Evolutionary conservation across 768 basidiomycete species (phyloP).

Genomic region (Serendipita sp.): DNA sequence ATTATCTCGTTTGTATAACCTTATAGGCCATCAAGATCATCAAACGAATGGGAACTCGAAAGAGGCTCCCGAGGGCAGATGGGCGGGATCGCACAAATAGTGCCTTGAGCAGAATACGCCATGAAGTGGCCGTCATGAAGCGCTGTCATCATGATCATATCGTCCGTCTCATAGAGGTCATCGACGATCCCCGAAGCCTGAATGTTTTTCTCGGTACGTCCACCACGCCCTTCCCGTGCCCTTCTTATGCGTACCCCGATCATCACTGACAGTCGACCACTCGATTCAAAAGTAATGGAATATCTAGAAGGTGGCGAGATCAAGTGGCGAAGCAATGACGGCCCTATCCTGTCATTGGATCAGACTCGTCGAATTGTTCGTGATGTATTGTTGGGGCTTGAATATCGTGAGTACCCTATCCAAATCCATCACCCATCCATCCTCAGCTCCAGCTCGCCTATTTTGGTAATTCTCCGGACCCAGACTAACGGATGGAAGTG

Average conservation of each 20-base stretch:
- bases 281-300: constrained; percentile 60
- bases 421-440: constrained; percentile 11
- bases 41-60: constrained; percentile 53
- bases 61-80: constrained; percentile 39
- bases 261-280: neutral
- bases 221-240: neutral
- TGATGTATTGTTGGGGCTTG: constrained; percentile 85
- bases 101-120: constrained; percentile 46
- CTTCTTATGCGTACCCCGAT: no score
- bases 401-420: constrained; percentile 58
- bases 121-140: constrained; percentile 98
- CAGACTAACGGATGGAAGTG: constrained; percentile 33
- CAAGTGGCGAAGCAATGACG: constrained; percentile 55
- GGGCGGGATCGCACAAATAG: constrained; percentile 23
- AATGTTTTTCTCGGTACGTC: constrained; percentile 87
- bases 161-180: constrained; percentile 81
- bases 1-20: constrained; percentile 2
- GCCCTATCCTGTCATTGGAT: constrained; percentile 65
- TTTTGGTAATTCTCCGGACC: neutral
- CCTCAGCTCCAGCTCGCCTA: neutral
- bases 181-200: constrained; percentile 76
- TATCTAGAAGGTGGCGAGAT: constrained; percentile 93
- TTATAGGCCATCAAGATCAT: constrained; percentile 67
- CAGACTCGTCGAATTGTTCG: constrained; percentile 80
- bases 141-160: constrained; percentile 83